Conservation (phyloP, 2,329 filamentous ascomycete species). For the Penicillium paneum region DNA sequence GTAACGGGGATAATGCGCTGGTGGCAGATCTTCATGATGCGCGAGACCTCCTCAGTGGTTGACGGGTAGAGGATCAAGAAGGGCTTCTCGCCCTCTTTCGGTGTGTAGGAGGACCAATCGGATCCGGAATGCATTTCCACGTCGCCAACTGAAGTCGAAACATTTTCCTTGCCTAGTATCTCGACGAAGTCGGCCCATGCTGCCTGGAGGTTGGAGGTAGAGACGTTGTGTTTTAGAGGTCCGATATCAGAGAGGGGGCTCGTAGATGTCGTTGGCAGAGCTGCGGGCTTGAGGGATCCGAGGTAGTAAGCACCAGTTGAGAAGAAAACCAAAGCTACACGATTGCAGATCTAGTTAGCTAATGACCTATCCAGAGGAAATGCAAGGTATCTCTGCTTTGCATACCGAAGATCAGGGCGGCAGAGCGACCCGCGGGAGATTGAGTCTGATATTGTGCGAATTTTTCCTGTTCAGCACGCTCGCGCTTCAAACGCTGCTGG, state of each 20-base stretch:
- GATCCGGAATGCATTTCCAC: constrained; percentile 58
- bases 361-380: constrained; percentile 10
- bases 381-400: not conserved
- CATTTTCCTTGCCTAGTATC: constrained; percentile 61
- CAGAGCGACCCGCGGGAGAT: constrained; percentile 38
- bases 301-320: constrained; percentile 55
- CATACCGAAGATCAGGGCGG: constrained; percentile 38
- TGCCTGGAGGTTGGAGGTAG: constrained; percentile 58
- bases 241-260: constrained; percentile 49
- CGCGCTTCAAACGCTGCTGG: constrained; percentile 55
- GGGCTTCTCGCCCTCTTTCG: constrained; percentile 43
- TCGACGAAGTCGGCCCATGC: constrained; percentile 62
- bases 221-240: constrained; percentile 54
- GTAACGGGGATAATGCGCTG: constrained; percentile 76
- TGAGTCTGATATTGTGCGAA: constrained; percentile 47
- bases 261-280: constrained; percentile 54
- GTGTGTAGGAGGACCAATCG: constrained; percentile 58
- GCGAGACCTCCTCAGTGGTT: constrained; percentile 78
- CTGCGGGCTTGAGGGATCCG: constrained; percentile 50
- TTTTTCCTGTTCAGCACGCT: constrained; percentile 55
- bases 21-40: constrained; percentile 86
- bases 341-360: constrained; percentile 5
- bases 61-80: constrained; percentile 70
- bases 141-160: constrained; percentile 56
- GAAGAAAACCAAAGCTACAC: constrained; percentile 50